Base-by-base conservation (phyloP, 495 filamentous ascomycete genomes). In the Xylaria cubensis region DNA sequence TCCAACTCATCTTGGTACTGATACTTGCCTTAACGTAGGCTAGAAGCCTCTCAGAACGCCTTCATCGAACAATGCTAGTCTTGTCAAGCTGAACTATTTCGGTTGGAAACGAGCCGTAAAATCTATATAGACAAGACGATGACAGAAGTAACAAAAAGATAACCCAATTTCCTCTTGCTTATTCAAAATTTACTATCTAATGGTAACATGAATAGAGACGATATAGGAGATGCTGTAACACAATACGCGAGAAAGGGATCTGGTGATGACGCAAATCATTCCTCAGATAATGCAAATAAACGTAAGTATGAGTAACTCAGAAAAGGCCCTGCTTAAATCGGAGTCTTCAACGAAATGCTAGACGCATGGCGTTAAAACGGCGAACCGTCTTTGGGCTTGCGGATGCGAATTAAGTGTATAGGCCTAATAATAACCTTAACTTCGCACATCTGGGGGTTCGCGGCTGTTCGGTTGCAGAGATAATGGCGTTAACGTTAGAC, bases 401-500 rank as follows among this genome's bases (percentile, higher is more conserved):
- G 21, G 51, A 55, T 8, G 2, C n/a, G 15, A 26, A 48, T n/a
- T n/a, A 56, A 56, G n/a, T 41, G 34, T 17, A 19, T 26, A 63
- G 21, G 59, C n/a, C 61, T 13, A 61, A 39, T 21, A 61, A 61
- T 61, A 61, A 21, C 29, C 34, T 36, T 17, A 61, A 61, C 17
- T 46, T n/a, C n/a, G 53, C 34, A 17, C 56, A 29, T 48, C 13
- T 50, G 39, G 17, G 46, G 64, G 19, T 29, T 51, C 39, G 67
- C 67, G 67, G 67, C 67, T 70, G 44, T 63, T 19, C 26, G 21
- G 67, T 39, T 70, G 67, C 42, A 26, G 44, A 50, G 32, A 59
- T 6, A 19, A 7, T 24, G 19, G 29, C 41, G 1, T 36, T 24
- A 26, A 41, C 9, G 24, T 64, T 71, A 71, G 39, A 64, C 69